Evolutionary conservation across 768 basidiomycete genomes (phyloP).

Genomic region (Hygrocybe coccinea): DNA sequence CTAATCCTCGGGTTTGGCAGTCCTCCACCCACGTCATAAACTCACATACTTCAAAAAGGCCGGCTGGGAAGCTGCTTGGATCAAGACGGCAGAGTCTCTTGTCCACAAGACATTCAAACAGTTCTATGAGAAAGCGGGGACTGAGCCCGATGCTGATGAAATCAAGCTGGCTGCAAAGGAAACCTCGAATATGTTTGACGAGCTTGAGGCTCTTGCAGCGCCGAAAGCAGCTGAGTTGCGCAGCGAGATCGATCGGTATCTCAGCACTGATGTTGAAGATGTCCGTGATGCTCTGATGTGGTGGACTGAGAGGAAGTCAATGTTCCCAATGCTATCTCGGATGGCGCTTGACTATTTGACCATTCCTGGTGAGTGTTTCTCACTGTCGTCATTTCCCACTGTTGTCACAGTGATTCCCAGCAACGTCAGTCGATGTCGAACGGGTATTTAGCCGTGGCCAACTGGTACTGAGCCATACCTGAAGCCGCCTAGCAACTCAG

Average conservation of each 20-base stretch:
- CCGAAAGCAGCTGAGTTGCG: constrained; percentile 1
- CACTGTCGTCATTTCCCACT: neutral
- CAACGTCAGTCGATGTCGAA: constrained; percentile 32
- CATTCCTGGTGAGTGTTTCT: constrained; percentile 16
- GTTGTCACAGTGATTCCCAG: constrained; percentile 10
- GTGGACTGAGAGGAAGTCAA: constrained; percentile 5
- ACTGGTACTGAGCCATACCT: constrained; percentile 16
- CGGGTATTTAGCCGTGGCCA: constrained; percentile 21
- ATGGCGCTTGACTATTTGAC: constrained; percentile 27
- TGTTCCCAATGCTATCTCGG: constrained; percentile 16
- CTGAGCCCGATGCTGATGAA: neutral
- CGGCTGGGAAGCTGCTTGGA: constrained; percentile 25
- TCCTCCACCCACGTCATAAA: constrained; percentile 29
- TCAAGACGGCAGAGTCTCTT: constrained; percentile 17
- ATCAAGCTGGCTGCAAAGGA: neutral
- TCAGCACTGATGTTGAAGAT: constrained; percentile 2
- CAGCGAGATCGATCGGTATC: constrained; percentile 12
- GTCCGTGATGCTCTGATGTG: constrained; percentile 5
- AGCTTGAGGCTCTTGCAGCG: neutral
- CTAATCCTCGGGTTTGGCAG: constrained; percentile 8
- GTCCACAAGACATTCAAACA: constrained; percentile 7
- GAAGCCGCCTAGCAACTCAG: constrained; percentile 17
- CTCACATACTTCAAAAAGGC: constrained; percentile 24
- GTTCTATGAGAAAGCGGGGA: neutral
- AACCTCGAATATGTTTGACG: constrained; percentile 12